Evolutionary conservation across 768 basidiomycete species (phyloP).

Genomic region (Tylopilus subfusipes): DNA sequence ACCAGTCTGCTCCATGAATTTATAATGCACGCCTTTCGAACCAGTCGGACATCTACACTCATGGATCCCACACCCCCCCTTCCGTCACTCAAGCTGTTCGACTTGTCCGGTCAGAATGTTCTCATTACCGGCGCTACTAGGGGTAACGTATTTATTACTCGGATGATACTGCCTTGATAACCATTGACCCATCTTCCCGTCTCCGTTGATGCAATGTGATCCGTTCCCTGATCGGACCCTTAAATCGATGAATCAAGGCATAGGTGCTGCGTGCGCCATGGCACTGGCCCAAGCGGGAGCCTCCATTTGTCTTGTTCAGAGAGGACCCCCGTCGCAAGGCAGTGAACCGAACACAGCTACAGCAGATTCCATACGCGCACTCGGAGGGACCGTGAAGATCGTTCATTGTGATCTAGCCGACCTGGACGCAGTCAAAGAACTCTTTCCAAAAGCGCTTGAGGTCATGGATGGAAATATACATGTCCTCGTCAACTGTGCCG

Average conservation of each 20-base stretch:
- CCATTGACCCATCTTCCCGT: conserved; percentile 3
- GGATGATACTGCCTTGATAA: conserved; percentile 12
- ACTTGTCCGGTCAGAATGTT: conserved; percentile 60
- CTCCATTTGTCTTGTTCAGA: conserved; percentile 44
- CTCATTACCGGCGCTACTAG: conserved; percentile 81
- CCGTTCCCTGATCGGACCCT: conserved; percentile 9
- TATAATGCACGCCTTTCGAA: conserved; percentile 16
- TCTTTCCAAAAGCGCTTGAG: conserved; percentile 49
- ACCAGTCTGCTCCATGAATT: conserved; percentile 12
- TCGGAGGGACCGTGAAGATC: conserved; percentile 37
- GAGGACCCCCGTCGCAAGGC: conserved; percentile 36
- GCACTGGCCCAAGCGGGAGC: conserved; percentile 57
- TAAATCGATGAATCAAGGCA: conserved; percentile 36
- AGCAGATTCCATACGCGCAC: conserved; percentile 33
- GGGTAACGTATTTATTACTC: conserved; percentile 44
- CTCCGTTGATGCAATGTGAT: conserved; percentile 13
- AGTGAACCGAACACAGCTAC: conserved; percentile 35
- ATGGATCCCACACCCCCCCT: conserved; percentile 55
- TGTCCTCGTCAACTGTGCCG: conserved; percentile 68
- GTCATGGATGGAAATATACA: conserved; percentile 52
- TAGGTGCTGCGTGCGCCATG: conserved; percentile 52
- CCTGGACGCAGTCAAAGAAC: conserved; percentile 43
- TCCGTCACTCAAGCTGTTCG: conserved; percentile 59
- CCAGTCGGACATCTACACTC: conserved; percentile 6
- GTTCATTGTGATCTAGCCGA: conserved; percentile 58